Evolutionary conservation across 1,284 basidiomycete species (phyloP).

Genomic region (Rhodofomes roseus): DNA sequence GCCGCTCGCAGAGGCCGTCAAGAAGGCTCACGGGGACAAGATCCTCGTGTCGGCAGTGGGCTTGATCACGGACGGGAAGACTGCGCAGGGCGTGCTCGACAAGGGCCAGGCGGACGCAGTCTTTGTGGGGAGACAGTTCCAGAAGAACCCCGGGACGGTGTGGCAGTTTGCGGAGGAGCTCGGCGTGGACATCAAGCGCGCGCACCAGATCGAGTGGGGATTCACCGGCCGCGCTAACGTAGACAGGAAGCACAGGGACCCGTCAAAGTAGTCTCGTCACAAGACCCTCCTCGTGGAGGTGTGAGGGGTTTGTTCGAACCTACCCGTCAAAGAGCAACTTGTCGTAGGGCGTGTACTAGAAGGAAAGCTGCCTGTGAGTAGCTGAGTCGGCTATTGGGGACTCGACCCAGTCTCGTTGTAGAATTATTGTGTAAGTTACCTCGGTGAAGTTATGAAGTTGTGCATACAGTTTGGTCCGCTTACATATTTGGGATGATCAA

Average conservation of each 20-base stretch:
- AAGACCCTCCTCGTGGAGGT: too few relatives aligned
- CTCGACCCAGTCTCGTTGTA: too few relatives aligned
- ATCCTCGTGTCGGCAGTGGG: conserved; percentile 60
- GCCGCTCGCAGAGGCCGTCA: conserved; percentile 48
- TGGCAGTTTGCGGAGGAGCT: conserved; percentile 51
- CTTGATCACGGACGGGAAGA: conserved; percentile 50
- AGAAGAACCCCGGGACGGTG: conserved; percentile 49
- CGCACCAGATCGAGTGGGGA: conserved; percentile 48
- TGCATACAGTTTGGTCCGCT: too few relatives aligned
- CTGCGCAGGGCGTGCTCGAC: conserved; percentile 62
- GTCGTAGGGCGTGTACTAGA: too few relatives aligned
- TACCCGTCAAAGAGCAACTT: too few relatives aligned
- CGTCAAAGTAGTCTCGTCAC: neutral
- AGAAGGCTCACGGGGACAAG: conserved; percentile 36
- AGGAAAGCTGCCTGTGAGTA: too few relatives aligned
- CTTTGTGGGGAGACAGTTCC: conserved; percentile 50
- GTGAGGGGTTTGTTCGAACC: too few relatives aligned
- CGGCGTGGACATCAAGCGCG: conserved; percentile 39
- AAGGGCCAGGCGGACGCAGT: conserved; percentile 34
- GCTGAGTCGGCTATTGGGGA: too few relatives aligned
- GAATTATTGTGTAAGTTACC: too few relatives aligned
- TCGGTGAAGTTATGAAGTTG: too few relatives aligned
- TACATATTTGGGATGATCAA: too few relatives aligned
- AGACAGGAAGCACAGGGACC: neutral
- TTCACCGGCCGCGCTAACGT: conserved; percentile 26